Evolutionary conservation across 2,329 filamentous ascomycete species (phyloP).

Genomic region (Dactylonectria estremocensis): DNA sequence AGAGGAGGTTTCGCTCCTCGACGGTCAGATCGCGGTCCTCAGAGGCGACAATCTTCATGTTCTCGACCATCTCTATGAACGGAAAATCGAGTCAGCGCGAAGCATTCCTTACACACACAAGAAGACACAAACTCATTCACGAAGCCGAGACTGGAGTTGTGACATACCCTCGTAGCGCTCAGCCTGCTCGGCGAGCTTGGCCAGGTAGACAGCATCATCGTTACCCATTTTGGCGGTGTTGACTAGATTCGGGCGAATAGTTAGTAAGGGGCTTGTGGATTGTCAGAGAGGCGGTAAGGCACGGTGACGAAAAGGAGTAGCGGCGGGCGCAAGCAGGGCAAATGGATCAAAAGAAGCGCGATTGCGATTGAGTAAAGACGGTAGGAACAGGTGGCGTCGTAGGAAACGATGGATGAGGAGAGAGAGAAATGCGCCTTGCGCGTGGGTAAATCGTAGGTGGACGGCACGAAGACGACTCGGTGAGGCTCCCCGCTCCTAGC

Average conservation of each 20-base stretch:
- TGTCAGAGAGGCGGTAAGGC: constrained; percentile 39
- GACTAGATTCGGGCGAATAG: constrained; percentile 40
- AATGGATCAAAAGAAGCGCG: constrained; percentile 32
- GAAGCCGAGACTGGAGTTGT: constrained; percentile 22
- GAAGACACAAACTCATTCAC: background rate
- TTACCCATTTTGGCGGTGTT: constrained; percentile 87
- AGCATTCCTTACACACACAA: constrained; percentile 8
- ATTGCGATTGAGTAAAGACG: constrained; percentile 31
- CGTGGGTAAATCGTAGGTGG: constrained; percentile 35
- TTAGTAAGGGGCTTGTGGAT: constrained; percentile 45
- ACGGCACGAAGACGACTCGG: constrained; percentile 44
- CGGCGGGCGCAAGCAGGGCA: constrained; percentile 40
- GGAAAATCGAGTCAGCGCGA: constrained; percentile 55
- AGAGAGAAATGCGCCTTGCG: constrained; percentile 46
- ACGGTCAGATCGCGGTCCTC: constrained; percentile 85
- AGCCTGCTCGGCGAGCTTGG: constrained; percentile 99
- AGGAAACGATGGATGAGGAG: constrained; percentile 35
- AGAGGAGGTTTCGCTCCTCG: constrained; percentile 98
- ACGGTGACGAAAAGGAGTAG: constrained; percentile 25
- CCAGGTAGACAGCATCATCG: constrained; percentile 99
- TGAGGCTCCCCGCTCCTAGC: constrained; percentile 51
- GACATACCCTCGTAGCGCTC: constrained; percentile 98
- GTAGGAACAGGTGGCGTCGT: constrained; percentile 32
- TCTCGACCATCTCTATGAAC: constrained; percentile 92
- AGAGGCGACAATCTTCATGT: constrained; percentile 99